Evolutionary conservation across 1,284 basidiomycete genomes (phyloP), one percentile per base, ranked within the genome.

Genomic region (Leccinum angustisporum): DNA sequence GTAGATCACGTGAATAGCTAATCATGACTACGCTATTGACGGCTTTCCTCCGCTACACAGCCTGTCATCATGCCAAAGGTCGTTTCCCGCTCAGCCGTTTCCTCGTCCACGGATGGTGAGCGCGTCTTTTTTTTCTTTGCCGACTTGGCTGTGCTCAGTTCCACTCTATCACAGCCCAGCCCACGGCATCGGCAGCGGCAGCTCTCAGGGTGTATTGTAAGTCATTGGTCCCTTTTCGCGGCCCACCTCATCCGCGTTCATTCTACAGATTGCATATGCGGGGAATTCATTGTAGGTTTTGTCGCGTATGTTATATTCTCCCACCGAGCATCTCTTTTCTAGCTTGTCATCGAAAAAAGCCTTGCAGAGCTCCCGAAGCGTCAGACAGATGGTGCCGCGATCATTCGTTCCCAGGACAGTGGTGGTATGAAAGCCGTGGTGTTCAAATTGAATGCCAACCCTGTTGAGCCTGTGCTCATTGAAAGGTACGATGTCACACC

Each of bases 281-380:
- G 90, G 70, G 90, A 92, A 75, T 92, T 92, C 69, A 86, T 91
- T 70, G 91, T 91, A 72, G 68, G 89, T 82, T 16, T 51, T 52
- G 48, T 59, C 13, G 18, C 21, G 31, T 38, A 52, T 36, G 16
- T 31, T 33, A 11, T 46, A 7, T 60, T 64, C n/a, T 30, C 30
- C 14, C 21, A 34, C 62, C 64, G 57, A 33, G 30, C 7, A 57
- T 50, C 52, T 55, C 54, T 54, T 38, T 66, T 60, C 48, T 68
- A 93, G 91, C 88, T 93, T 65, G 91, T 93, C 30, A 89, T 92
- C 72, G 91, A 93, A 76, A 90, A 87, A 74, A 83, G 79, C 59
- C 79, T 93, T 43, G 79, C 83, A 64, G 80, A 83, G 54, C 81
- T 92, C 51, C 91, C 91, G 9, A 81, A 83, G 64, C 86, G 91